Percentiles rank a stretch among this genome's conserved stretches.
Evolutionary conservation across 345 rosid species (phyloP).

Genomic region (Salix exigua): DNA sequence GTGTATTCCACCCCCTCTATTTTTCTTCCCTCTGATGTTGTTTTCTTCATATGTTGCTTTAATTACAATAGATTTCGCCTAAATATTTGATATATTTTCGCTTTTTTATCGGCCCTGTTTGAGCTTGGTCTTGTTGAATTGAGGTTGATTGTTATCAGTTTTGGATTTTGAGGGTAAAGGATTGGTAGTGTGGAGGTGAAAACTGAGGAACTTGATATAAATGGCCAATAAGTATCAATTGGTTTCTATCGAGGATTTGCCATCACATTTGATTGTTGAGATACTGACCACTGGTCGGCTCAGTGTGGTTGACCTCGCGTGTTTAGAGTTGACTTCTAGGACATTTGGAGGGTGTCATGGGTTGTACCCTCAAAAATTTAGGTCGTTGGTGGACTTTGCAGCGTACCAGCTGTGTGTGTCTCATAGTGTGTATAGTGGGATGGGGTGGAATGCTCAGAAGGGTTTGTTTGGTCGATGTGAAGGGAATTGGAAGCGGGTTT

Average conservation of each 20-base stretch:
- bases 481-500: conserved; percentile 81
- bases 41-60: conserved; percentile 69
- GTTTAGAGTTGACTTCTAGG: conserved; percentile 74
- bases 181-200: conserved; percentile 11
- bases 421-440: conserved; percentile 47
- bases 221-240: conserved; percentile 68
- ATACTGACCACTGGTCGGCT: conserved; percentile 70
- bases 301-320: conserved; percentile 57
- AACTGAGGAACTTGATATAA: conserved; percentile 11
- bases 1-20: conserved; percentile 45
- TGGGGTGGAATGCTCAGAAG: conserved; percentile 48
- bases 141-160: not conserved
- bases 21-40: conserved; percentile 59
- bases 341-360: conserved; percentile 66
- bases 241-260: conserved; percentile 67
- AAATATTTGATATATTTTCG: conserved; percentile 50
- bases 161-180: conserved; percentile 5
- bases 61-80: conserved; percentile 77
- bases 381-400: conserved; percentile 75
- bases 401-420: conserved; percentile 72
- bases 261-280: conserved; percentile 83
- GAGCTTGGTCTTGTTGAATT: not conserved
- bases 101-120: not conserved
- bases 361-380: conserved; percentile 56
- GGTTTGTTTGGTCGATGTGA: conserved; percentile 71